A percentile compares a stretch with the other conserved stretches of the same genome.
Evolutionary conservation across 805 yeast species (phyloP).

Genomic region (Hanseniaspora taiwanica): DNA sequence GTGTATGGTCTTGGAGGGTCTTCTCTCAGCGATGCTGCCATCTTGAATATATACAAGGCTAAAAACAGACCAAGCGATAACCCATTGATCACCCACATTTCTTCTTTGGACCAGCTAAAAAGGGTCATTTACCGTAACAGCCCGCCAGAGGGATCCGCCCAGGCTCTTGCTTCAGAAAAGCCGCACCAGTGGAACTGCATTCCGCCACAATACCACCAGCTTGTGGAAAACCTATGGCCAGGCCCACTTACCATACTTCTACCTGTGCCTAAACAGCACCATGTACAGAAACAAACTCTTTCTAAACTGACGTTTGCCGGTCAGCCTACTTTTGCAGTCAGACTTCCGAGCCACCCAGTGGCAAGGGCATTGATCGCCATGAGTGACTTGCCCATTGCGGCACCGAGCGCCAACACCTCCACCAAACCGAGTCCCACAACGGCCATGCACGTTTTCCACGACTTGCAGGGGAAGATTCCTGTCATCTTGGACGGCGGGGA

Average conservation of each 20-base stretch:
- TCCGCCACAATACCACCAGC: conserved; percentile 53
- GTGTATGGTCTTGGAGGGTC: conserved; percentile 94
- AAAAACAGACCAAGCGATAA: conserved; percentile 93
- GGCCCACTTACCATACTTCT: conserved; percentile 85
- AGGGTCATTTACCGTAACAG: conserved; percentile 41
- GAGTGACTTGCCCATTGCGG: conserved; percentile 84
- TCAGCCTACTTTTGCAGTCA: conserved; percentile 82
- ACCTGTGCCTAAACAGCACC: conserved; percentile 39
- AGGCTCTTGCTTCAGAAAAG: too few relatives aligned
- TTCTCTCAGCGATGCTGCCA: conserved; percentile 61
- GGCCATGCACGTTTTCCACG: conserved; percentile 77
- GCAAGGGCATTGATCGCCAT: conserved; percentile 82
- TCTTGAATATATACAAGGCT: conserved; percentile 65
- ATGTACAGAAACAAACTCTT: conserved; percentile 33
- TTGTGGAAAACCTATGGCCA: conserved; percentile 77
- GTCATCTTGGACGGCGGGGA: conserved; percentile 83
- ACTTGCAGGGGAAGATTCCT: conserved; percentile 69
- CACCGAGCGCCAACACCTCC: conserved; percentile 95
- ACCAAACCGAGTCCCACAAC: conserved; percentile 88
- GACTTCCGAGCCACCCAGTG: conserved; percentile 76
- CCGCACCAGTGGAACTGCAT: conserved; percentile 32
- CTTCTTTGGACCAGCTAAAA: conserved; percentile 61
- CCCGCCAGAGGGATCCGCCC: too few relatives aligned
- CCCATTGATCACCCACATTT: conserved; percentile 82
- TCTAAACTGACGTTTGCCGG: conserved; percentile 73